Base-by-base conservation (phyloP, 2,329 filamentous ascomycete genomes). In the Fusarium sp. region DNA sequence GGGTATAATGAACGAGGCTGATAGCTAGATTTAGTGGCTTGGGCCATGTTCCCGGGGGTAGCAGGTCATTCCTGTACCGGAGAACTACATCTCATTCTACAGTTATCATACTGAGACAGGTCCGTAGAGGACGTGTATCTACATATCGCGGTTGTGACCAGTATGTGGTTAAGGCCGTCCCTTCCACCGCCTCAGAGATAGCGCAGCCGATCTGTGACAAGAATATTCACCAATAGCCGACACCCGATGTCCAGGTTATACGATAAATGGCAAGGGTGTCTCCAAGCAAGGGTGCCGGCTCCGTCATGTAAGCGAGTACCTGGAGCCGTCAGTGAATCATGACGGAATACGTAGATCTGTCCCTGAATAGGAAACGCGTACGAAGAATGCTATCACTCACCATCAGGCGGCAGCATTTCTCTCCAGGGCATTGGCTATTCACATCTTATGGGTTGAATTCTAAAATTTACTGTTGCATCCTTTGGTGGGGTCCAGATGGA, bases 371-470 rank as follows among this genome's bases (percentile, higher is more conserved):
- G 50, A 14, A 13, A 35, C 21, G 31, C 42, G 27, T 33, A 61
- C 35, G 8, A 21, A 35, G 11, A n/a, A 13, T 0, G 33, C 10
- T 27, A 56, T 42, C 40, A 53, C 27, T 14, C 14, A 15, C 18
- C 31, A 14, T 37, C 9, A 63, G 60, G 57, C 60, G 41, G 27
- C 60, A 55, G 45, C 6, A 61, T 61, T 63, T 35, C 21, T 41
- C 14, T 1, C 3, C 3, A 15, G 39, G 3, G 5, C 8, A 63
- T 63, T 63, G 57, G 60, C 20, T 35, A 15, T 15, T 25, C 5
- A 14, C 11, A 7, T 39, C 6, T 21, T 17, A 13, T n/a, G 13
- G 35, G 41, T 48, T 42, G 46, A 21, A 53, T 43, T 25, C 58
- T 42, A 37, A 36, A 17, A 29, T 21, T 27, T 36, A 40, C 29